Conservation (phyloP, 495 filamentous ascomycete species). For the Daldinia vernicosa region DNA sequence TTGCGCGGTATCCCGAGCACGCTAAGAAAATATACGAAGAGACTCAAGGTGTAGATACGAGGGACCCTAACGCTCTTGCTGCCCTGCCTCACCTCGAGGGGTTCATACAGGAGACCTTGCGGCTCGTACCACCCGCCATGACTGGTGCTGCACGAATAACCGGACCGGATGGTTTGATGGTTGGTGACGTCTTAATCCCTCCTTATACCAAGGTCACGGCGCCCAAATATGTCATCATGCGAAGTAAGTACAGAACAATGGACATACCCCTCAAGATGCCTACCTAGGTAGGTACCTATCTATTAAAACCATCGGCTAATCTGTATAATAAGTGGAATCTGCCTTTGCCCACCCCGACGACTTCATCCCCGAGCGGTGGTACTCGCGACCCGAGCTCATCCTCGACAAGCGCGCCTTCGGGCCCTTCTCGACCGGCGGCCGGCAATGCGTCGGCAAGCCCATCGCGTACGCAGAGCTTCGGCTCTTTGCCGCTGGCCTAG, state of each 20-base stretch:
- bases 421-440: slow-evolving; percentile 44
- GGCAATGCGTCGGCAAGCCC: slow-evolving; percentile 9
- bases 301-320: no score
- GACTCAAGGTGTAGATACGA: neutral
- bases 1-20: slow-evolving; percentile 21
- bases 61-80: neutral
- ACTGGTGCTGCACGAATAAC: slow-evolving; percentile 49
- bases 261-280: no score
- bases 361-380: slow-evolving; percentile 58
- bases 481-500: neutral
- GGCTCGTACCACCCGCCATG: slow-evolving; percentile 54
- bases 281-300: no score
- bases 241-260: slow-evolving; percentile 24
- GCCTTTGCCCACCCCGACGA: slow-evolving; percentile 47
- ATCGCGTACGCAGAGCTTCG: slow-evolving; percentile 7
- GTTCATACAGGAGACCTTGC: slow-evolving; percentile 58
- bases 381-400: slow-evolving; percentile 49
- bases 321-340: neutral
- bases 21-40: slow-evolving; percentile 18
- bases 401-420: slow-evolving; percentile 47
- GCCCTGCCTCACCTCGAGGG: slow-evolving; percentile 40
- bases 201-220: slow-evolving; percentile 37
- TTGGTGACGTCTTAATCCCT: slow-evolving; percentile 54
- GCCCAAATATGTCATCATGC: slow-evolving; percentile 36
- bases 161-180: slow-evolving; percentile 49